Percentiles rank a stretch among this genome's conserved stretches.
phyloP scores from a whole-genome alignment of 2,329 filamentous ascomycete genomes.

The Chaetothyriales sp. region DNA sequence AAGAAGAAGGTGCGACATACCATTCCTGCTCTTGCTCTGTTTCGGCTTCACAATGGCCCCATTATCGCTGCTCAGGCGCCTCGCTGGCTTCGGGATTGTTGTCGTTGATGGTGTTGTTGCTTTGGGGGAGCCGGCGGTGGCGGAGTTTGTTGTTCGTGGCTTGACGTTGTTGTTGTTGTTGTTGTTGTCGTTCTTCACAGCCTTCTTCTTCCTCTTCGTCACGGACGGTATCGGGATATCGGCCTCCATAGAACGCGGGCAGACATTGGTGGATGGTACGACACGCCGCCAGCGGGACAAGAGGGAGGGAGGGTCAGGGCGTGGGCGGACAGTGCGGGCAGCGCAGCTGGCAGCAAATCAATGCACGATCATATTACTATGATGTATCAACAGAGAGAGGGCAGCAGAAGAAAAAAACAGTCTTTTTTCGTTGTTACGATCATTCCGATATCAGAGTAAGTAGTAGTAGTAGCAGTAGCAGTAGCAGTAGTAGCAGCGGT shows the following conservation, averaged over 20 bases:
- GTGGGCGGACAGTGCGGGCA: too few relatives aligned
- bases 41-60: conserved; percentile 44
- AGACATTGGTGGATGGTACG: conserved; percentile 3
- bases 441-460: too few relatives aligned
- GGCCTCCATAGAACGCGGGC: conserved; percentile 37
- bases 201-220: conserved; percentile 36
- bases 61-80: conserved; percentile 11
- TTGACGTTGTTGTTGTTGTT: too few relatives aligned
- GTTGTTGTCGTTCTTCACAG: conserved; percentile 20
- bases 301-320: too few relatives aligned
- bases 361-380: background rate
- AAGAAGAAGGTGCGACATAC: conserved; percentile 32
- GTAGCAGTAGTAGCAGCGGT: too few relatives aligned
- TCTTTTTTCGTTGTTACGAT: background rate
- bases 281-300: background rate
- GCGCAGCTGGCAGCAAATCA: background rate
- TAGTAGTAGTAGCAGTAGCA: too few relatives aligned
- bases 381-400: background rate
- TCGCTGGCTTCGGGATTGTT: conserved; percentile 14
- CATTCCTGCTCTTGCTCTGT: conserved; percentile 61
- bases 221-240: conserved; percentile 45
- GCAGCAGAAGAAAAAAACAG: background rate
- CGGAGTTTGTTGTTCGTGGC: conserved; percentile 18
- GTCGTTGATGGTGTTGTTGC: too few relatives aligned
- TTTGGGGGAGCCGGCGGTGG: conserved; percentile 11